Conservation (phyloP, 306 rosid species). For the Dryas octopetala region DNA sequence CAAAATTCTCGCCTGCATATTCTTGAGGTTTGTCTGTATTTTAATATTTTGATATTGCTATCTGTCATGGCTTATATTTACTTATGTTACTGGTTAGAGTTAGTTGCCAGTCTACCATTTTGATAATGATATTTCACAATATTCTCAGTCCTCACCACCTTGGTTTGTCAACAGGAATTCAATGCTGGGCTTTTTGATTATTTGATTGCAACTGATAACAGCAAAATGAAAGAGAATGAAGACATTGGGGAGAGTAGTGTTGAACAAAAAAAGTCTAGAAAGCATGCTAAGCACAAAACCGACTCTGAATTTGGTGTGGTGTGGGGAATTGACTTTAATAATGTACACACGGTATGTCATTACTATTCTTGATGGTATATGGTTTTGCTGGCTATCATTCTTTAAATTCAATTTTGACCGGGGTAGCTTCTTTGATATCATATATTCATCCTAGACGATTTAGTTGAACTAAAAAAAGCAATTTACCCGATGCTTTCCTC, state of each 20-base stretch:
- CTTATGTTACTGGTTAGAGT: background rate
- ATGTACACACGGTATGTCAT: too few relatives aligned
- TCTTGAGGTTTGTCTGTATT: too few relatives aligned
- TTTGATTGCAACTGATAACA: slow-evolving; percentile 83
- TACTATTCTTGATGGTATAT: too few relatives aligned
- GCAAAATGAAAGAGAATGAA: slow-evolving; percentile 70
- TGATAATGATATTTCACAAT: slow-evolving; percentile 11
- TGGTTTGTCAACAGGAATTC: slow-evolving; percentile 71
- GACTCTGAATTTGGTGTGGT: too few relatives aligned
- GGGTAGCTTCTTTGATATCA: too few relatives aligned
- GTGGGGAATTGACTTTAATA: too few relatives aligned
- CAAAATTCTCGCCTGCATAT: too few relatives aligned
- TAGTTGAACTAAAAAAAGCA: too few relatives aligned
- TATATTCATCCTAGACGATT: too few relatives aligned
- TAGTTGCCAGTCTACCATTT: slow-evolving; percentile 17
- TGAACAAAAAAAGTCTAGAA: slow-evolving; percentile 48
- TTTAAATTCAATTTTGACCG: too few relatives aligned
- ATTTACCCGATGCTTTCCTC: too few relatives aligned
- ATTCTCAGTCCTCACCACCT: slow-evolving; percentile 8
- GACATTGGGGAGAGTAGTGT: slow-evolving; percentile 44
- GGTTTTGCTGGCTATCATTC: too few relatives aligned
- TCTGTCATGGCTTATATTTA: background rate
- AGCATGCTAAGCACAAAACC: slow-evolving; percentile 48
- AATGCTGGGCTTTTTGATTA: slow-evolving; percentile 97
- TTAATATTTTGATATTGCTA: slow-evolving; percentile 11